Conservation (phyloP, 1,139 yeast genomes). For the Suhomyces maxii region DNA sequence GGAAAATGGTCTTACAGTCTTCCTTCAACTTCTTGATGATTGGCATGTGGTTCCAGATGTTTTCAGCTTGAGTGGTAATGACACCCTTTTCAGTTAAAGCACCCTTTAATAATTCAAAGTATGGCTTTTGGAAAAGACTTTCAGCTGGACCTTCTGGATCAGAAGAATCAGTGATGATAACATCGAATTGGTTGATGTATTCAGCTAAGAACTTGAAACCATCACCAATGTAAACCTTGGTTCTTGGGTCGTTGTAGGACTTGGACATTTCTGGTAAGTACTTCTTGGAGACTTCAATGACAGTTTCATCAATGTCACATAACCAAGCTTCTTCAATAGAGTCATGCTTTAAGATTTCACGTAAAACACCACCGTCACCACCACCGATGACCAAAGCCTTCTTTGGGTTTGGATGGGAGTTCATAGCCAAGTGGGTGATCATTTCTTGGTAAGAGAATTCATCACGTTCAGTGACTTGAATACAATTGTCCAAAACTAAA, state of each 20-base stretch:
- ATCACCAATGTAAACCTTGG: slow-evolving; percentile 80
- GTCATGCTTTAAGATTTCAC: slow-evolving; percentile 88
- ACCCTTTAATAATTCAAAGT: slow-evolving; percentile 72
- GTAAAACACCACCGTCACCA: slow-evolving; percentile 94
- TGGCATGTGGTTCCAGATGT: slow-evolving; percentile 83
- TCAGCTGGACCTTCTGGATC: slow-evolving; percentile 98
- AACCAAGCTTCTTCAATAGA: slow-evolving; percentile 82
- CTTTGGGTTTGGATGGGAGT: slow-evolving; percentile 89
- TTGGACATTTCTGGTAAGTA: slow-evolving; percentile 83
- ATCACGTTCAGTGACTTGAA: slow-evolving; percentile 92
- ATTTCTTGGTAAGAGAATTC: slow-evolving; percentile 95
- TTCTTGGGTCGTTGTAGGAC: slow-evolving; percentile 79
- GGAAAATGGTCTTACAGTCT: slow-evolving; percentile 79
- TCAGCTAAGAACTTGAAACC: slow-evolving; percentile 88
- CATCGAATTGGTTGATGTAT: slow-evolving; percentile 72
- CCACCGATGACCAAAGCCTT: slow-evolving; percentile 91
- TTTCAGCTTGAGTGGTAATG: slow-evolving; percentile 88
- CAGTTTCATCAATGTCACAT: slow-evolving; percentile 91
- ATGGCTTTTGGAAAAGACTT: slow-evolving; percentile 80
- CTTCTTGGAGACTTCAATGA: slow-evolving; percentile 76
- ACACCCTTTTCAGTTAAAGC: slow-evolving; percentile 88
- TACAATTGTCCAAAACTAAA: slow-evolving; percentile 83
- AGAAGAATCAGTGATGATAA: slow-evolving; percentile 89
- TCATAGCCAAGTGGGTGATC: slow-evolving; percentile 87
- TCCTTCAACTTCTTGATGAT: slow-evolving; percentile 73